Base-by-base conservation (phyloP, 345 rosid genomes). In the Rhodamnia argentea region DNA sequence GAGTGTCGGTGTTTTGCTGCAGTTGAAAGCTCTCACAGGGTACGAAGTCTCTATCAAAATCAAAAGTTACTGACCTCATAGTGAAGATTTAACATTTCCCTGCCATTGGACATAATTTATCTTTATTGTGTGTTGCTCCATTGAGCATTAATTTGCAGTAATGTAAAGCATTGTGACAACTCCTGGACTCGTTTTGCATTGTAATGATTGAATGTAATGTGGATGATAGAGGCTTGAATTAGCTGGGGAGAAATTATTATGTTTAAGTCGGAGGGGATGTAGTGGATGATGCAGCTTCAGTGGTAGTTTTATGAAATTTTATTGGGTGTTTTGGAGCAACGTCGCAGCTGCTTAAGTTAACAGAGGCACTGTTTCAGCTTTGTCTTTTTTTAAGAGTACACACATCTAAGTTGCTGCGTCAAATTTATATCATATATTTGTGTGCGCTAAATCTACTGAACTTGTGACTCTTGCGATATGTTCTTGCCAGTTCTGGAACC, bases 401-500 rank as follows among this genome's bases (percentile, higher is more conserved):
- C 59, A 56, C 59, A 10, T 56, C 24, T 56, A 56, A 56, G 59
- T 54, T 54, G 57, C n/a, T 22, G 59, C 5, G 8, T 56, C 11
- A 56, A 8, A 56, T 12, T 56, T 7, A 32, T 2, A 27, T 29
- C 18, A 15, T 14, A 23, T 57, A 24, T 57, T 58, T 57, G 11
- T n/a, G 50, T 86, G 32, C 2, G 10, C 54, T 23, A 32, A 26
- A 20, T 85, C 7, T 54, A 22, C 70, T 26, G 20, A 32, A 18
- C 13, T 70, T 32, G 14, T 37, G 47, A 32, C 78, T 57, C 62
- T 70, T 70, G 18, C 11, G n/a, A 13, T 70, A 18, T 59, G 84
- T 54, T 44, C 51, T 55, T 82, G 76, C 32, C 92, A 97, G 99
- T 94, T 97, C 88, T 97, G 96, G 96, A 94, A 97, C 85, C 3